Evolutionary conservation across 176 grass and related monocot species (phyloP), one percentile per base, ranked within the genome.

Genomic region (Oryza officinalis): DNA sequence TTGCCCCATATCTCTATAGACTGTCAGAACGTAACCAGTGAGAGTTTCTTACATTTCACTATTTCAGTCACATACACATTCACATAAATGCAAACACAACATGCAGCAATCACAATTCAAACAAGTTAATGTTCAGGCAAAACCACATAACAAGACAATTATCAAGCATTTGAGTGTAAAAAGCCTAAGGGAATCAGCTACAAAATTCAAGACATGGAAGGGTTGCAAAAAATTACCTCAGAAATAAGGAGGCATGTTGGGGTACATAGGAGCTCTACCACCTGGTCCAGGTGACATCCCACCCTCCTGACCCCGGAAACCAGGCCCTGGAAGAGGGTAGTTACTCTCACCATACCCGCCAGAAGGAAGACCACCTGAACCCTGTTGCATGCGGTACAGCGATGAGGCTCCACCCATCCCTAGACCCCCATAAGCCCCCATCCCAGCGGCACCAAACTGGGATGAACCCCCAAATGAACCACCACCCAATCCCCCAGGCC

Each of bases 181-280:
- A 23, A 25, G n/a, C 2, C 57, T 61, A 61, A 61, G 22, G 22
- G 22, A 59, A 78, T 31, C 4, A 69, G 59, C 22, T 44, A 81
- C 27, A 52, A 47, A 80, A 65, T 83, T 52, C 59, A 45, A 50
- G 22, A 27, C 10, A 74, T 3, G 26, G 26, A 77, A 69, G 18
- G 13, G 10, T 31, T 49, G 46, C 40, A 64, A 81, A 46, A 31
- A 49, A 65, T 86, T 94, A 99, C 97, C 97, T 94, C 81, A 99
- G 81, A 94, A 99, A 81, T 96, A 96, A 77, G 93, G 96, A 12
- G 90, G 91, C 64, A 90, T 66, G 27, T 98, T 95, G 6, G 89
- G 93, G 83, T 96, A 94, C 82, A 96, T 77, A 80, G 87, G 83
- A 78, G 23, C 88, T 72, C 90, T 74, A 77, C 83, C 84, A 88